Conservation (phyloP, 2,329 filamentous ascomycete species). For the Byssochlamys sp. region DNA sequence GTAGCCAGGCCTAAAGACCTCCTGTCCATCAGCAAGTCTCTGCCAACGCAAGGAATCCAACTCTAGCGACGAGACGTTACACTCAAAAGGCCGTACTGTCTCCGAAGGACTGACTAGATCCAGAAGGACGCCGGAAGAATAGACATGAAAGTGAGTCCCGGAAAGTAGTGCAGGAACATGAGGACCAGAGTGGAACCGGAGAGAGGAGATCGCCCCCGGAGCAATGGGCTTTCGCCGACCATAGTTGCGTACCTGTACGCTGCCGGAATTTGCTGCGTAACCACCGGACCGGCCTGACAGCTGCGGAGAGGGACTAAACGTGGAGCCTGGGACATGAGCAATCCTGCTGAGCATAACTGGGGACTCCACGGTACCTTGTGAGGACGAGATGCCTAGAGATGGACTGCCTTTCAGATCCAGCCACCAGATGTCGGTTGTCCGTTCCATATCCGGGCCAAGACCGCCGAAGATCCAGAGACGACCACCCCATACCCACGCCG, state of each 20-base stretch:
- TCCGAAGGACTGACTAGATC: conserved; percentile 90
- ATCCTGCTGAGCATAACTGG: conserved; percentile 21
- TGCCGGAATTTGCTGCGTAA: conserved; percentile 66
- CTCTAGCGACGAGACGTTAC: conserved; percentile 80
- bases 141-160: conserved; percentile 90
- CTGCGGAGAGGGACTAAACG: conserved; percentile 26
- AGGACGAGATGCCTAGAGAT: conserved; percentile 64
- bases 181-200: conserved; percentile 80
- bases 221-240: conserved; percentile 49
- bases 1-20: conserved; percentile 85
- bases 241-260: conserved; percentile 47
- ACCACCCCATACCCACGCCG: conserved; percentile 84
- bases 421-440: conserved; percentile 94
- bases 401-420: conserved; percentile 85
- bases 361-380: conserved; percentile 45
- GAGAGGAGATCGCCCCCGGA: conserved; percentile 76
- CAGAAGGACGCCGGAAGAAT: conserved; percentile 81
- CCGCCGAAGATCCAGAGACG: conserved; percentile 95
- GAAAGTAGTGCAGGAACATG: conserved; percentile 80
- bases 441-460: conserved; percentile 91
- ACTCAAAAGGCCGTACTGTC: conserved; percentile 76
- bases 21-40: conserved; percentile 83
- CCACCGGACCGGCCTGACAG: conserved; percentile 30
- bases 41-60: conserved; percentile 84
- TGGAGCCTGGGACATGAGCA: conserved; percentile 29